Evolutionary conservation across 2,329 filamentous ascomycete genomes (phyloP), one percentile per base, ranked within the genome.

Genomic region (Lasiodiplodia hormozganensis): DNA sequence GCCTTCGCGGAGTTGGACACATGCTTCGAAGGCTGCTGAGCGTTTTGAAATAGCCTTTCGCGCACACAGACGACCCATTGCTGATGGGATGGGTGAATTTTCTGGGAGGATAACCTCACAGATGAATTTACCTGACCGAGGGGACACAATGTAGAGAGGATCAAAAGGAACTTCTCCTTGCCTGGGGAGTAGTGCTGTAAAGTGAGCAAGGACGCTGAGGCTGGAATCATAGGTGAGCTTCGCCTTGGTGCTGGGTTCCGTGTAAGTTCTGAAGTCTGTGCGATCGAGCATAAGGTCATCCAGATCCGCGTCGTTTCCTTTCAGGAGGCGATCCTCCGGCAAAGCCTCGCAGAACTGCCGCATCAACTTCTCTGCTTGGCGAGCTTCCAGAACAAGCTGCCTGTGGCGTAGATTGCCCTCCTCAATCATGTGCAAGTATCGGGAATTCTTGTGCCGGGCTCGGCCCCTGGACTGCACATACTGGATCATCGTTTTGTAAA

Each of bases 381-480:
- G 84, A 43, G 89, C 88, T 71, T 92, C 87, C 11, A 83, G 78
- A 1, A 92, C 76, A n/a, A 83, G 82, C 47, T 84, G 79, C 1
- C 77, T 72, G 62, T 97, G 91, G 0, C 82, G 81, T 14, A 77
- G 71, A 73, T 97, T 97, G 8, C 85, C 86, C 1, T 79, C 76
- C 76, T 98, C 94, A 2, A 93, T 77, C 92, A 99, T 94, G 74
- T 92, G 92, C 40, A 94, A 86, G 77, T 95, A 97, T 71, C 87
- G 89, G 0, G 96, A 98, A 67, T 90, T 86, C 0, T 82, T 79
- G 74, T 93, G 91, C 49, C 96, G 87, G 14, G 96, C 96, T 66
- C 96, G 88, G 0, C 96, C 96, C 70, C 93, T 88, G 16, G 94
- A 97, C 78, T 99, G 96, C 23, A 98, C 90, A 76, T 97, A 98